phyloP scores from a whole-genome alignment of 2,329 filamentous ascomycete genomes.

The Colletotrichum theobromicola region DNA sequence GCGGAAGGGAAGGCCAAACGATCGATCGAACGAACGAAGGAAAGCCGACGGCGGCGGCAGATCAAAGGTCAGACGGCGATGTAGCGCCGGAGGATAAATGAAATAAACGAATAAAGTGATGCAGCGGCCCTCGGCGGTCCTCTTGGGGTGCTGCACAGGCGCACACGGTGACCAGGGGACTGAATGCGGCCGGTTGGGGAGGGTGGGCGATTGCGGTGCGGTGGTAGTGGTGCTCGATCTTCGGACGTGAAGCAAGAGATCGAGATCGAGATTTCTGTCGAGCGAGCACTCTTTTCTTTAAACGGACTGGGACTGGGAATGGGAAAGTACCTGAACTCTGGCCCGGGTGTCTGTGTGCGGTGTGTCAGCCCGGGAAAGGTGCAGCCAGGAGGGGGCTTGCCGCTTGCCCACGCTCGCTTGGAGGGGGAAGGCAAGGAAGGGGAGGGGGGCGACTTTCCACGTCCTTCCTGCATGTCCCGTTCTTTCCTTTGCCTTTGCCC shows the following conservation, averaged over 20 bases:
- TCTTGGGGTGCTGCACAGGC: background rate
- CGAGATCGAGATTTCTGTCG: conserved; percentile 12
- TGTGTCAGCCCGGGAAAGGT: no score
- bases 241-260: background rate
- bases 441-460: background rate
- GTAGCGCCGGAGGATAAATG: background rate
- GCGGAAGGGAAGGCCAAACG: background rate
- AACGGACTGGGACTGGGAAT: background rate
- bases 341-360: no score
- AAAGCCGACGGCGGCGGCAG: background rate
- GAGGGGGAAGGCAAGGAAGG: background rate
- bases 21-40: background rate
- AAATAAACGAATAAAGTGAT: background rate
- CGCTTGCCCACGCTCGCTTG: no score
- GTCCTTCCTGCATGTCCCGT: no score
- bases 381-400: no score
- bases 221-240: conserved; percentile 1
- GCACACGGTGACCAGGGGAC: background rate
- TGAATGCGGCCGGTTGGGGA: background rate
- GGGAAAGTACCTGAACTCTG: background rate
- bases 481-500: background rate
- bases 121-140: background rate
- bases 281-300: background rate
- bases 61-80: background rate
- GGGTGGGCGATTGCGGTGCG: background rate